Conservation (phyloP, 805 yeast genomes). For the Saturnispora besseyi region DNA sequence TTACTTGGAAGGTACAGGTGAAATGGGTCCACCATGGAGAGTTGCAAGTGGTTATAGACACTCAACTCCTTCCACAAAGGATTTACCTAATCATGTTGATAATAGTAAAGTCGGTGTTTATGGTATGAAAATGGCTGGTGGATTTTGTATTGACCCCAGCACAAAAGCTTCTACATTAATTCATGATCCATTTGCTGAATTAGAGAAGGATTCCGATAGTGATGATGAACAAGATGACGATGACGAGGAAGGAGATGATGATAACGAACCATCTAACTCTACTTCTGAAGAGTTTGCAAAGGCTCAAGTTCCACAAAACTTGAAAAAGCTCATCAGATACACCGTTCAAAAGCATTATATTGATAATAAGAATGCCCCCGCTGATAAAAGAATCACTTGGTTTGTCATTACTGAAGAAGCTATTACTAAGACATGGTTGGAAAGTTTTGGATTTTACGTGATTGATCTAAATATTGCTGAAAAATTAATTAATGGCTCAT, state of each 20-base stretch:
- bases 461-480: slow-evolving; percentile 28
- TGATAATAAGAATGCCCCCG: slow-evolving; percentile 25
- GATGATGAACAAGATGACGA: slow-evolving; percentile 4
- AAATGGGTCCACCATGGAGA: slow-evolving; percentile 43
- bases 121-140: slow-evolving; percentile 17
- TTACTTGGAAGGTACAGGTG: slow-evolving; percentile 33
- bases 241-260: slow-evolving; percentile 2
- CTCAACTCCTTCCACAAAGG: slow-evolving; percentile 35
- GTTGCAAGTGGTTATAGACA: slow-evolving; percentile 37
- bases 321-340: slow-evolving; percentile 40
- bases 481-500: slow-evolving; percentile 1
- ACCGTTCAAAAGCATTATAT: slow-evolving; percentile 45
- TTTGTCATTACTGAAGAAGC: slow-evolving; percentile 53
- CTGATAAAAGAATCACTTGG: slow-evolving; percentile 35
- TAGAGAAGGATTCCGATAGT: background rate
- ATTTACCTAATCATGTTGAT: slow-evolving; percentile 19
- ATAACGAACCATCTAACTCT: background rate
- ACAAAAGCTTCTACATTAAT: background rate
- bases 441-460: slow-evolving; percentile 44
- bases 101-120: slow-evolving; percentile 13
- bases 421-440: slow-evolving; percentile 43
- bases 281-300: slow-evolving; percentile 14
- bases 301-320: slow-evolving; percentile 44
- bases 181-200: slow-evolving; percentile 9
- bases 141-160: slow-evolving; percentile 7